phyloP scores from a whole-genome alignment of 179 eudicot species.

The Nepenthes alata region DNA sequence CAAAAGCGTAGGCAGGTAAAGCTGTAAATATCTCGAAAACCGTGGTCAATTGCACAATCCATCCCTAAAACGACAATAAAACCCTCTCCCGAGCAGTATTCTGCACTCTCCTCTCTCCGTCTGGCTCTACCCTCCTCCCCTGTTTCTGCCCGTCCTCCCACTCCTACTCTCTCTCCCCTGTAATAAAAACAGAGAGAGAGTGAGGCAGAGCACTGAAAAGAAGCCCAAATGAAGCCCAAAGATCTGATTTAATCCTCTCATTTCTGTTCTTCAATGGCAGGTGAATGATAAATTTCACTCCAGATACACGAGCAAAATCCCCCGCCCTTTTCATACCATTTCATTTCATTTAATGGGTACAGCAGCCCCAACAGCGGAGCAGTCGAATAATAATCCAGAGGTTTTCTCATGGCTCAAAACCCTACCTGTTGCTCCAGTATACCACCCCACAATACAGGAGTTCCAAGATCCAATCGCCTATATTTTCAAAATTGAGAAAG shows the following conservation, averaged over 20 bases:
- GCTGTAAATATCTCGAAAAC: no score
- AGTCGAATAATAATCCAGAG: conserved; percentile 21
- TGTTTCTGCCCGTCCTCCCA: not conserved
- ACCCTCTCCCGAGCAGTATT: no score
- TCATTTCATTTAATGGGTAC: conserved; percentile 5
- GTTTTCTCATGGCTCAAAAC: conserved; percentile 77
- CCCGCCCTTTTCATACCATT: not conserved
- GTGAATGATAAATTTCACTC: conserved; percentile 4
- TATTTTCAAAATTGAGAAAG: conserved; percentile 83
- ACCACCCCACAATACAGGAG: conserved; percentile 77
- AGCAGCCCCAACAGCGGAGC: conserved; percentile 21
- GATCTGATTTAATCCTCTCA: conserved; percentile 22
- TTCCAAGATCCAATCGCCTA: conserved; percentile 91
- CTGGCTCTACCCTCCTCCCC: no score
- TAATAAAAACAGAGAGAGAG: conserved; percentile 17
- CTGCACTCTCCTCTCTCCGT: no score
- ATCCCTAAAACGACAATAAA: no score
- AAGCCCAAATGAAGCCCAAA: conserved; percentile 12
- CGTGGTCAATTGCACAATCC: no score
- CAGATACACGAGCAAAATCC: conserved; percentile 8
- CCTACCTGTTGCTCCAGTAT: conserved; percentile 87
- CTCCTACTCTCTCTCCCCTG: conserved; percentile 25
- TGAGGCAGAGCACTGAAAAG: conserved; percentile 23
- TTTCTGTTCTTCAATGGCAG: conserved; percentile 16
- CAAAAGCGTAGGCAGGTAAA: no score